phyloP scores from a whole-genome alignment of 352 stramenopile genomes.

The Phytophthora hybrid region DNA sequence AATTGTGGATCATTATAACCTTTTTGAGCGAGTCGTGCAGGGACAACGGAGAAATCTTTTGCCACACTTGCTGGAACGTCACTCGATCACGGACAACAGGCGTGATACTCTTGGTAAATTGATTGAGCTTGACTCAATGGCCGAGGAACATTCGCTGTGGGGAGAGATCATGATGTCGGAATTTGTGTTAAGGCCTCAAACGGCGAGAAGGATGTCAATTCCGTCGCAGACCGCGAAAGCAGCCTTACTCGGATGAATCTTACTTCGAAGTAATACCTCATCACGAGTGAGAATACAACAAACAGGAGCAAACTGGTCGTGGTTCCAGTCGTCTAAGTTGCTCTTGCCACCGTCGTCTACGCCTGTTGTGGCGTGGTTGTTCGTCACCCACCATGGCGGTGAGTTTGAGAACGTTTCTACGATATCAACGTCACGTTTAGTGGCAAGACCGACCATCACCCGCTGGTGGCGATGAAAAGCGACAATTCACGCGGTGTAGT shows the following conservation, averaged over 20 bases:
- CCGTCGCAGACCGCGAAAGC: slow-evolving; percentile 6
- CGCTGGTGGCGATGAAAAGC: background rate
- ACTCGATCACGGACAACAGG: background rate
- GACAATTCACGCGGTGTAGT: background rate
- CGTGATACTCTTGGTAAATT: background rate
- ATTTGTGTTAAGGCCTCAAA: background rate
- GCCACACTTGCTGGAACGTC: background rate
- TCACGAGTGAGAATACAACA: background rate
- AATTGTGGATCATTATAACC: background rate
- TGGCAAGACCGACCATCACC: too few species aligned
- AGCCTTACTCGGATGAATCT: background rate
- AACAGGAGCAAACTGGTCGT: too few species aligned
- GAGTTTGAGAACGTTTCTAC: too few species aligned
- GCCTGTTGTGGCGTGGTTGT: too few species aligned
- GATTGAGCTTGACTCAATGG: background rate
- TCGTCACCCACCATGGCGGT: too few species aligned
- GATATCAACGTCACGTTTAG: too few species aligned
- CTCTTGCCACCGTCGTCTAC: too few species aligned
- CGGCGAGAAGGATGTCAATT: background rate
- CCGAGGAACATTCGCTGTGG: background rate
- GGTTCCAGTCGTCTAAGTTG: too few species aligned
- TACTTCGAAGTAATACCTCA: background rate
- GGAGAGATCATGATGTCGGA: background rate
- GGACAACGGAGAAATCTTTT: slow-evolving; percentile 2
- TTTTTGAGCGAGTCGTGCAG: background rate